These are phyloP conservation scores for Boletus sp. DNA, from an alignment of 1,284 basidiomycete genomes.

Conservation along the genomic window DNA sequence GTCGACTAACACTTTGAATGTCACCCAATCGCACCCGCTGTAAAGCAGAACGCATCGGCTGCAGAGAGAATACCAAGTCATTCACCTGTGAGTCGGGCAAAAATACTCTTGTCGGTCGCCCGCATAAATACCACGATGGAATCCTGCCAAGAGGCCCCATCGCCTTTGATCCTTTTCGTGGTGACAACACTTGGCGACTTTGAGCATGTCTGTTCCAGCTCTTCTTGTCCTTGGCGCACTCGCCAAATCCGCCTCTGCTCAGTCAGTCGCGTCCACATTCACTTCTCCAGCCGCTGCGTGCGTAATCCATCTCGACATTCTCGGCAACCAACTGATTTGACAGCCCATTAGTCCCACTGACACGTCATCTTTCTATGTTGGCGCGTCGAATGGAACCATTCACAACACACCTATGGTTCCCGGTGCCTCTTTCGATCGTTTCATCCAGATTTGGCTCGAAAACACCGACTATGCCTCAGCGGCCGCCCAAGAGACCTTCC, in stretches of 20 bases:
- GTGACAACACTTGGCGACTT: background rate
- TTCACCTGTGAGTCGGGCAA: background rate
- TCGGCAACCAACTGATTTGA: background rate
- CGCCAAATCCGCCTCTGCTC: constrained; percentile 14
- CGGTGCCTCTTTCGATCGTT: constrained; percentile 51
- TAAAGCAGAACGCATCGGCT: background rate
- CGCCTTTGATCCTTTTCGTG: background rate
- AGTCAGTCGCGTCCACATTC: constrained; percentile 14
- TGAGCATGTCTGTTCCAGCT: constrained; percentile 13
- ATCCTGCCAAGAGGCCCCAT: background rate
- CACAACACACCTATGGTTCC: constrained; percentile 22
- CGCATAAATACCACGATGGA: constrained; percentile 16
- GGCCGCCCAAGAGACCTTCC: constrained; percentile 41
- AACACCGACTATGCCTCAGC: constrained; percentile 51
- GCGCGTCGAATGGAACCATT: constrained; percentile 24
- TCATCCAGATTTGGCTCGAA: constrained; percentile 55
- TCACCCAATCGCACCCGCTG: background rate
- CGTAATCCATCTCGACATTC: constrained; percentile 5
- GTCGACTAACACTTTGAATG: no score
- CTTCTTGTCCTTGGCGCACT: constrained; percentile 22
- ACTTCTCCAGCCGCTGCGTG: constrained; percentile 27
- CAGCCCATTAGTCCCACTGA: constrained; percentile 22
- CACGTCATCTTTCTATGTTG: constrained; percentile 27
- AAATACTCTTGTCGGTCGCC: background rate
- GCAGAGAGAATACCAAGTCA: background rate